Evolutionary conservation across 2,329 filamentous ascomycete species (phyloP).

Genomic region (Neofusicoccum ribis): DNA sequence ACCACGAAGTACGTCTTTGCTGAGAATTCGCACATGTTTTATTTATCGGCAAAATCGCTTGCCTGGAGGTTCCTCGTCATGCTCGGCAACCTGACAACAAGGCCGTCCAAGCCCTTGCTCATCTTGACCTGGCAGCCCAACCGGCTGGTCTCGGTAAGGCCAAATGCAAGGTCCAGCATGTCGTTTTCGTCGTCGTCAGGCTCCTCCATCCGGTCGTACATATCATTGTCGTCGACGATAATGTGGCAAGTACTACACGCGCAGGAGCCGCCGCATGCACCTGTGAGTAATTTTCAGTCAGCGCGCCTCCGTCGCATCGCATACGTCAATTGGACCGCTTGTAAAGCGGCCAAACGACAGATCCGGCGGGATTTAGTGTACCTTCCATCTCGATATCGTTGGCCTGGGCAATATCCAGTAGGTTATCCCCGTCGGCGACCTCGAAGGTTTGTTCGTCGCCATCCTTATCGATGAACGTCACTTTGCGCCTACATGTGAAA

Average conservation of each 20-base stretch:
- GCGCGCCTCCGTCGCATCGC: background rate
- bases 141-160: constrained; percentile 79
- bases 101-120: constrained; percentile 83
- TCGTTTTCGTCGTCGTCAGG: constrained; percentile 82
- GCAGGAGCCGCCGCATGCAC: constrained; percentile 91
- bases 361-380: background rate
- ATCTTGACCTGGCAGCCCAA: constrained; percentile 90
- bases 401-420: constrained; percentile 91
- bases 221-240: constrained; percentile 71
- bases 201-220: constrained; percentile 77
- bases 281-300: constrained; percentile 35
- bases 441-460: constrained; percentile 72
- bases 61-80: constrained; percentile 97
- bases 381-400: constrained; percentile 97
- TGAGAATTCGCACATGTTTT: background rate
- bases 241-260: constrained; percentile 93
- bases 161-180: constrained; percentile 89
- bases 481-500: constrained; percentile 65
- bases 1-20: background rate
- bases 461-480: constrained; percentile 95
- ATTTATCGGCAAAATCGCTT: constrained; percentile 70
- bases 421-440: constrained; percentile 83
- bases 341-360: background rate
- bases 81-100: constrained; percentile 80
- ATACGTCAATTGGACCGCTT: background rate